Evolutionary conservation across 225 moss, liverwort and hornwort genomes (phyloP), one percentile per base, ranked within the genome.

Genomic region (Antitrichia curtipendula): DNA sequence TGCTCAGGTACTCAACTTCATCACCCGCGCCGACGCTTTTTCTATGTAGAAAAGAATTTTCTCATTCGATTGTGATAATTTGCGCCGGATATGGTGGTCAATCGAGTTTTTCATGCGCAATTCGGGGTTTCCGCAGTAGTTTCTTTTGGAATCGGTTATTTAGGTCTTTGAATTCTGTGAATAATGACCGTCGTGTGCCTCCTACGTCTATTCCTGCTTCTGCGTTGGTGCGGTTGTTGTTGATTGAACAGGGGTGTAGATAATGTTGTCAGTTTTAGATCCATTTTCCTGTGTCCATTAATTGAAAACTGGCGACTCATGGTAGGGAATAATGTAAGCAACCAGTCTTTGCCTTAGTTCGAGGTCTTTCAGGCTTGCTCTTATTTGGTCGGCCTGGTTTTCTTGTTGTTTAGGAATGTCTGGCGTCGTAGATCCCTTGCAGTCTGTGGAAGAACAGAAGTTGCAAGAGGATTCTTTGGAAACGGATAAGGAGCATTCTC

Each of bases 371-470:
- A 61, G 68, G 52, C 45, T 61, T 87, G 49, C 62, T 65, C 73
- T 84, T 61, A 74, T 59, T 80, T 81, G 36, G 61, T 63, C 54
- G 72, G 40, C 40, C 45, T 86, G 76, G 74, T 81, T 87, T 81
- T 59, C 50, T 72, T 71, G 58, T 85, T 87, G 81, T 83, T 91
- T 89, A 94, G 94, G 92, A 92, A 94, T 94, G 94, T 94, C 94
- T 90, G 92, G 87, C 86, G 86, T 87, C 74, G 62, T 89, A 81
- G 92, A 94, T 82, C 94, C 94, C 45, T 92, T 94, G 92, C 92
- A 94, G 60, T 75, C 82, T 91, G 90, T 86, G 68, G 89, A 92
- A 86, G 88, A 84, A 81, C 87, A 86, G 64, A 87, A 85, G 73
- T 58, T 63, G 81, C 86, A 87, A 66, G 91, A 84, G 80, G 89